phyloP scores from a whole-genome alignment of 169 alveolate genomes.

The Sarcocystis neurona region DNA sequence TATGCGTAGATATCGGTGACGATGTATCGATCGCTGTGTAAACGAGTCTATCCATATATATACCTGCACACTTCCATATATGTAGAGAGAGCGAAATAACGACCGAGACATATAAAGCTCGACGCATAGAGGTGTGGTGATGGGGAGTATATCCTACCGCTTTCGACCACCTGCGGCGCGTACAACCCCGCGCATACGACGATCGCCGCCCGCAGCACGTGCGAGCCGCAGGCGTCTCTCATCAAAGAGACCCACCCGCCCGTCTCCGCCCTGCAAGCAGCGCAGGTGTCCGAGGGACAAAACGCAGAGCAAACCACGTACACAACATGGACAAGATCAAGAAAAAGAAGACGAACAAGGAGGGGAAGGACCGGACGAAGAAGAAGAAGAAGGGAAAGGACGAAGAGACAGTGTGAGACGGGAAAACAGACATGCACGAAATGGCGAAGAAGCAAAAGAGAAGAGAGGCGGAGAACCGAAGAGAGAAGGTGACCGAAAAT shows the following conservation, averaged over 20 bases:
- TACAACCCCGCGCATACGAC: conserved; percentile 7
- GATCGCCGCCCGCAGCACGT: conserved; percentile 12
- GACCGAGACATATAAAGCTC: too few relatives aligned
- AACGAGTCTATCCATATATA: too few relatives aligned
- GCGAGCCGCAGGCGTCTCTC: conserved; percentile 18
- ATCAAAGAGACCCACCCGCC: conserved; percentile 25
- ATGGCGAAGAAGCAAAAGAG: too few relatives aligned
- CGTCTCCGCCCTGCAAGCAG: background rate
- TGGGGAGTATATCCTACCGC: too few relatives aligned
- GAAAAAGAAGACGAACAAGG: background rate
- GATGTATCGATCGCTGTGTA: too few relatives aligned
- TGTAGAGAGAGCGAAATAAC: too few relatives aligned
- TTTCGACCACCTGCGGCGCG: conserved; percentile 1
- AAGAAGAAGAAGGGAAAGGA: background rate
- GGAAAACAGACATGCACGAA: too few relatives aligned
- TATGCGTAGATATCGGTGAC: too few relatives aligned
- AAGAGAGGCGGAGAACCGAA: too few relatives aligned
- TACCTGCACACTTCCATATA: too few relatives aligned
- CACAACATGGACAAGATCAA: background rate
- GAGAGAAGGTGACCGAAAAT: too few relatives aligned
- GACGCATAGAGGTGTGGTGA: too few relatives aligned
- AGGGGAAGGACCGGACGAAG: background rate
- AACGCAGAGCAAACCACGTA: background rate
- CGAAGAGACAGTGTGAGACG: background rate
- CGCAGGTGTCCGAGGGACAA: background rate